Evolutionary conservation across 345 rosid genomes (phyloP).

Genomic region (Moringa oleifera): DNA sequence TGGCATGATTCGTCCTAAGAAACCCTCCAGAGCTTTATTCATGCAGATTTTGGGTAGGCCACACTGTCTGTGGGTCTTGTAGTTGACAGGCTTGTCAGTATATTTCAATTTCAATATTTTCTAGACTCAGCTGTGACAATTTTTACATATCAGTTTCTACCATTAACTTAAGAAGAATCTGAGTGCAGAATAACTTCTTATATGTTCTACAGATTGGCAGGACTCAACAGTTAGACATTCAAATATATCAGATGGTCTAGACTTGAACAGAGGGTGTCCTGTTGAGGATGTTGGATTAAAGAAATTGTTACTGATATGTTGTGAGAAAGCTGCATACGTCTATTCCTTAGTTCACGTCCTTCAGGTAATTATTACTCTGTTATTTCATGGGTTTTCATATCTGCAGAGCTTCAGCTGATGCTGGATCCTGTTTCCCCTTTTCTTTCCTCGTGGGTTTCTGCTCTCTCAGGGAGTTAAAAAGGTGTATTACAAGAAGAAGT

Average conservation of each 20-base stretch:
- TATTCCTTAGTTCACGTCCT: slow-evolving; percentile 61
- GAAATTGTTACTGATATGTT: slow-evolving; percentile 63
- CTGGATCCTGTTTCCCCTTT: neutral
- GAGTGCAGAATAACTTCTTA: neutral
- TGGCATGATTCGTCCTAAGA: slow-evolving; percentile 64
- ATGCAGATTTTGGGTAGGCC: slow-evolving; percentile 69
- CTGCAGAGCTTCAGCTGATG: neutral
- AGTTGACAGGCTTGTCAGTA: neutral
- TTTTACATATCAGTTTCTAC: neutral
- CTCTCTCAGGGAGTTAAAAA: slow-evolving; percentile 70
- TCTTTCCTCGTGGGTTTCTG: neutral
- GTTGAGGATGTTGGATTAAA: slow-evolving; percentile 39
- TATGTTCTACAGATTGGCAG: slow-evolving; percentile 43
- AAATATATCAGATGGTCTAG: slow-evolving; percentile 22
- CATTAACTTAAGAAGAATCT: slow-evolving; percentile 1
- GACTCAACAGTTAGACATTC: slow-evolving; percentile 30
- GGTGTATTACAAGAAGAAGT: slow-evolving; percentile 79
- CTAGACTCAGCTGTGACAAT: neutral
- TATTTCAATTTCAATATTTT: neutral
- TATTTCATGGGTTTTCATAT: neutral
- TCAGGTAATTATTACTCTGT: slow-evolving; percentile 43
- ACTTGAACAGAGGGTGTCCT: slow-evolving; percentile 26
- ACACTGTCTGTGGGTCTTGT: neutral
- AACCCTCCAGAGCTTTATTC: slow-evolving; percentile 71
- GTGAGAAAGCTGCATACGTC: slow-evolving; percentile 78